Conservation (phyloP, 2,329 filamentous ascomycete species). For the Seiridium cupressi region DNA sequence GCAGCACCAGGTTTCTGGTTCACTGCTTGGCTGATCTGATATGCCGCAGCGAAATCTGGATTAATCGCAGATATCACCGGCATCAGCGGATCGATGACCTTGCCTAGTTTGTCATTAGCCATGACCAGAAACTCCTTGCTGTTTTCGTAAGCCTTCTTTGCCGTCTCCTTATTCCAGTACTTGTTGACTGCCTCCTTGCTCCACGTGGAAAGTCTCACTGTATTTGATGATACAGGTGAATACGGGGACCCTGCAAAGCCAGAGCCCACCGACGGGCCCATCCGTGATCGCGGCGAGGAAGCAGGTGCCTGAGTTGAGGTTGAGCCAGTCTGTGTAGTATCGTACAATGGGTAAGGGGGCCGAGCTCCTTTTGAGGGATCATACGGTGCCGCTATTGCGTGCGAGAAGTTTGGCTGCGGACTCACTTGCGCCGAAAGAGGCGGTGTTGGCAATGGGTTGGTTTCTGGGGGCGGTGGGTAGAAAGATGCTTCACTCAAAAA, state of each 20-base stretch:
- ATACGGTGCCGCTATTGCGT: not conserved
- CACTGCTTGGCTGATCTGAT: not conserved
- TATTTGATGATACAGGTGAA: not conserved
- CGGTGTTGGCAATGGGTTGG: not conserved
- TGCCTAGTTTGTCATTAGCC: constrained; percentile 3
- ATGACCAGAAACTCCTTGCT: constrained; percentile 1
- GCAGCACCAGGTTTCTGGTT: not conserved
- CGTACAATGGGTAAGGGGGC: not conserved
- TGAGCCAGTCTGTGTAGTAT: not conserved
- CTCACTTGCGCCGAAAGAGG: not conserved
- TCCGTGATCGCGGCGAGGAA: not conserved
- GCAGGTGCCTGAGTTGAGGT: not conserved
- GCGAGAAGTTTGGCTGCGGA: not conserved
- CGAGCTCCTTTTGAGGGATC: not conserved
- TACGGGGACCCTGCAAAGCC: not conserved
- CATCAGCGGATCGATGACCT: constrained; percentile 7
- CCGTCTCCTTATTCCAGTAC: constrained; percentile 8
- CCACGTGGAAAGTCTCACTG: not conserved
- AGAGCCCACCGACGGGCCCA: not conserved
- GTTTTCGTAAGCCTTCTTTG: constrained; percentile 7
- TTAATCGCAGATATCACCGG: constrained; percentile 1
- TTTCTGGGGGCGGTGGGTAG: not conserved
- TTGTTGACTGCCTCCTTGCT: not conserved
- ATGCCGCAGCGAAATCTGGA: constrained; percentile 5
- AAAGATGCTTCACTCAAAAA: too few relatives aligned